These are phyloP conservation scores for Linum lewisii DNA, from an alignment of 345 rosid species.

Conservation along the genomic window DNA sequence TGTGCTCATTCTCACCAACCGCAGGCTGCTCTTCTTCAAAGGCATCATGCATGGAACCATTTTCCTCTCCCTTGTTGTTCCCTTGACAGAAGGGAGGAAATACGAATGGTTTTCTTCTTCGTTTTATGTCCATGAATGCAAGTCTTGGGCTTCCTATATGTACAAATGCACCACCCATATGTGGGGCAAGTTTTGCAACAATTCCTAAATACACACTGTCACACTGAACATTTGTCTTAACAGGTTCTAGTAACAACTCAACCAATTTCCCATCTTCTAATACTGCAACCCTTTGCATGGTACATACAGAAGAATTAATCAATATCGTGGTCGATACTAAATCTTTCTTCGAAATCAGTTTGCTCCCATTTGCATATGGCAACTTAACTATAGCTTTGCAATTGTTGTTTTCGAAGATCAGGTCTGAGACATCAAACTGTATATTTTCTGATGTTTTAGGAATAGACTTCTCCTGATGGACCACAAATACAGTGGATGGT, in stretches of 20 bases:
- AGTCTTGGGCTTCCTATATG: constrained; percentile 74
- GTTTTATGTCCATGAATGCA: constrained; percentile 81
- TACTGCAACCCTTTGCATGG: constrained; percentile 94
- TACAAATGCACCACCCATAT: constrained; percentile 98
- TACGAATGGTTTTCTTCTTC: constrained; percentile 69
- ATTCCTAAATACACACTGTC: constrained; percentile 89
- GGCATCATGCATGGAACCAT: constrained; percentile 28
- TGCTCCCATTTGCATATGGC: constrained; percentile 38
- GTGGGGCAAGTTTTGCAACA: constrained; percentile 74
- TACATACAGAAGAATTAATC: constrained; percentile 83
- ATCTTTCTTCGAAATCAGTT: constrained; percentile 29
- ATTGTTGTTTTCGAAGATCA: constrained; percentile 27
- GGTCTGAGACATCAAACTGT: constrained; percentile 20
- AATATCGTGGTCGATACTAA: constrained; percentile 52
- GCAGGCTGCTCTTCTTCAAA: constrained; percentile 25
- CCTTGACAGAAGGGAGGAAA: constrained; percentile 70
- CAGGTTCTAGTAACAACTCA: constrained; percentile 86
- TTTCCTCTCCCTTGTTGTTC: constrained; percentile 35
- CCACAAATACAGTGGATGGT: constrained; percentile 22
- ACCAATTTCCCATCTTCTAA: constrained; percentile 82
- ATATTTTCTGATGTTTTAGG: constrained; percentile 17
- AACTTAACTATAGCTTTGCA: constrained; percentile 29
- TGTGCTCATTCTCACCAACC: constrained; percentile 24
- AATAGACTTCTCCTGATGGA: constrained; percentile 18
- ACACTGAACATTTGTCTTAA: constrained; percentile 78